These are phyloP conservation scores for Logfia minima DNA, from an alignment of 129 eudicot species.

Conservation along the genomic window DNA sequence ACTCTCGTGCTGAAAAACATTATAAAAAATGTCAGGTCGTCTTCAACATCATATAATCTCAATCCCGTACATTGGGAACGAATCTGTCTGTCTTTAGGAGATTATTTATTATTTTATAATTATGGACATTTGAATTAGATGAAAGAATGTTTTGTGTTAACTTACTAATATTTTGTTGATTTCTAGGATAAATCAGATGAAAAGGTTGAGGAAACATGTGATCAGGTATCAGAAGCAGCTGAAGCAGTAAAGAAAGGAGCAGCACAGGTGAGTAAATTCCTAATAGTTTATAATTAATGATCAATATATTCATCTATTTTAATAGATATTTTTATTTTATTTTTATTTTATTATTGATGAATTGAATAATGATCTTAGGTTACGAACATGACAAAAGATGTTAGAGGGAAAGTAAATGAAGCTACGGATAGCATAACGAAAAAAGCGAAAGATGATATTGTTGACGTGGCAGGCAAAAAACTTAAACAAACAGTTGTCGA, in stretches of 20 bases:
- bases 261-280: conserved; percentile 21
- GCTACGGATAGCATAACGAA: conserved; percentile 35
- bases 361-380: conserved; percentile 19
- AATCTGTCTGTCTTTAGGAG: no score
- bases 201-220: conserved; percentile 48
- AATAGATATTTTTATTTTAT: no score
- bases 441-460: conserved; percentile 41
- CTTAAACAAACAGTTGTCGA: conserved; percentile 40
- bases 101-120: background rate
- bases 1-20: background rate
- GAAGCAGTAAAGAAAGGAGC: conserved; percentile 63
- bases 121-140: background rate
- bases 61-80: no score
- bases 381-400: conserved; percentile 42
- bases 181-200: conserved; percentile 38
- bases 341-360: background rate
- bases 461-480: conserved; percentile 36
- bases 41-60: background rate
- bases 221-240: conserved; percentile 51
- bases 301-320: background rate
- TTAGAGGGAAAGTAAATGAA: conserved; percentile 39
- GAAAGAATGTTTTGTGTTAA: background rate
- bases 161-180: background rate
- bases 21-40: no score
- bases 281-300: background rate